A percentile compares a stretch with the other conserved stretches of the same genome.
phyloP scores from a whole-genome alignment of 208 protist species.

The Trypanosoma scelopori region DNA sequence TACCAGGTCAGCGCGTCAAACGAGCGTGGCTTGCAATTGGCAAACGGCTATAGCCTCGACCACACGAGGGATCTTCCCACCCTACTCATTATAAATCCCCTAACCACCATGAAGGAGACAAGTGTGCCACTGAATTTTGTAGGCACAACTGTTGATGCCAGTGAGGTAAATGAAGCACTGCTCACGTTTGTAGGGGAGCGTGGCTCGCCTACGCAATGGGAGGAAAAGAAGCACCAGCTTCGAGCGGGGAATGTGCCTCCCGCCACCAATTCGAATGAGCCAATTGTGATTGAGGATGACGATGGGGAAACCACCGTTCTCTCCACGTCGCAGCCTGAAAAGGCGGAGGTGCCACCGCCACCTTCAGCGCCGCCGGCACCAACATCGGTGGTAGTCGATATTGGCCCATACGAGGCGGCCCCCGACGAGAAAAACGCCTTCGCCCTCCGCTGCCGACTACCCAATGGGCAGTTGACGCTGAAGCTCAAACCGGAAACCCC shows the following conservation, averaged over 20 bases:
- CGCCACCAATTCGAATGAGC: neutral
- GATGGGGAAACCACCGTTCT: neutral
- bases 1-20: conserved; percentile 55
- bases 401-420: conserved; percentile 28
- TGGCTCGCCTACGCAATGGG: conserved; percentile 37
- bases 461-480: conserved; percentile 45
- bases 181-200: conserved; percentile 31
- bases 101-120: conserved; percentile 52
- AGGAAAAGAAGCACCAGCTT: conserved; percentile 19
- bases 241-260: conserved; percentile 16
- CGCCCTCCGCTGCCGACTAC: conserved; percentile 61
- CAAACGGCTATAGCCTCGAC: conserved; percentile 45
- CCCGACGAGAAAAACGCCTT: conserved; percentile 27
- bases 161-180: conserved; percentile 37
- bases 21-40: conserved; percentile 36
- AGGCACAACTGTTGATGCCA: conserved; percentile 37
- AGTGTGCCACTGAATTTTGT: conserved; percentile 30
- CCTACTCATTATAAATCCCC: conserved; percentile 71
- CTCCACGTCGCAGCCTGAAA: neutral
- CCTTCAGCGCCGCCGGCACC: conserved; percentile 1
- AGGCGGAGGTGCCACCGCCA: conserved; percentile 1
- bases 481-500: conserved; percentile 57
- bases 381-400: conserved; percentile 23
- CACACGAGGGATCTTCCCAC: conserved; percentile 29
- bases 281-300: conserved; percentile 6